phyloP scores from a whole-genome alignment of 2,329 filamentous ascomycete species.

The Elsinoe arachidis region DNA sequence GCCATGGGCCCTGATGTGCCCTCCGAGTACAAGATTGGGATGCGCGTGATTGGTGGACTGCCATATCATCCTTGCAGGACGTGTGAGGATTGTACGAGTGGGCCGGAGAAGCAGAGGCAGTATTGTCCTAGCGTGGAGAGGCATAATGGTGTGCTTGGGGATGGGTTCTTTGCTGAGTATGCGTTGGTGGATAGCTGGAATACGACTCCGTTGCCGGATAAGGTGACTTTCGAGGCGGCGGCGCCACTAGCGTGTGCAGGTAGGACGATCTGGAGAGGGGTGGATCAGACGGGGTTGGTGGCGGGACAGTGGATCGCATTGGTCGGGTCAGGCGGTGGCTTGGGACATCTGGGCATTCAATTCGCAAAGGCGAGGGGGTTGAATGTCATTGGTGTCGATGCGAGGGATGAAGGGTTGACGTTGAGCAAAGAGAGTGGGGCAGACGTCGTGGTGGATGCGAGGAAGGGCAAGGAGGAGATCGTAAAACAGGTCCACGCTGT shows the following conservation, averaged over 20 bases:
- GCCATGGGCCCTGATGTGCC: constrained; percentile 35
- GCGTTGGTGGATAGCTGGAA: constrained; percentile 42
- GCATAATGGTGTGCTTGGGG: constrained; percentile 40
- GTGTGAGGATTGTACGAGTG: constrained; percentile 43
- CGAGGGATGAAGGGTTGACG: constrained; percentile 45
- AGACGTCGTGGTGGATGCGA: constrained; percentile 45
- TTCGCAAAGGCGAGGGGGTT: constrained; percentile 45
- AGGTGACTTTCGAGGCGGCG: constrained; percentile 42
- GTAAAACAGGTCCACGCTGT: constrained; percentile 40
- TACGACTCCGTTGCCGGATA: constrained; percentile 40
- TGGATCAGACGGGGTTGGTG: constrained; percentile 35
- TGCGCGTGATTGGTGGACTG: constrained; percentile 50
- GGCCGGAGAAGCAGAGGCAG: constrained; percentile 42
- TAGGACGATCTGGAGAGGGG: constrained; percentile 42
- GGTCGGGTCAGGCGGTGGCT: constrained; percentile 35
- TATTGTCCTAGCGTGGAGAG: constrained; percentile 43
- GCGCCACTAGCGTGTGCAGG: constrained; percentile 52
- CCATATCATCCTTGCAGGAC: constrained; percentile 44
- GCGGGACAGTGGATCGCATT: constrained; percentile 33
- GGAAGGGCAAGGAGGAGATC: constrained; percentile 39
- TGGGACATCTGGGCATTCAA: constrained; percentile 47
- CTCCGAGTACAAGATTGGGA: constrained; percentile 39
- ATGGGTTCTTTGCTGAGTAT: constrained; percentile 53
- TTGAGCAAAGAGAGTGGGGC: constrained; percentile 42
- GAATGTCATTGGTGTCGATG: constrained; percentile 46